Conservation (phyloP, 257 asterid genomes). For the Solanum ahanhuiri region DNA sequence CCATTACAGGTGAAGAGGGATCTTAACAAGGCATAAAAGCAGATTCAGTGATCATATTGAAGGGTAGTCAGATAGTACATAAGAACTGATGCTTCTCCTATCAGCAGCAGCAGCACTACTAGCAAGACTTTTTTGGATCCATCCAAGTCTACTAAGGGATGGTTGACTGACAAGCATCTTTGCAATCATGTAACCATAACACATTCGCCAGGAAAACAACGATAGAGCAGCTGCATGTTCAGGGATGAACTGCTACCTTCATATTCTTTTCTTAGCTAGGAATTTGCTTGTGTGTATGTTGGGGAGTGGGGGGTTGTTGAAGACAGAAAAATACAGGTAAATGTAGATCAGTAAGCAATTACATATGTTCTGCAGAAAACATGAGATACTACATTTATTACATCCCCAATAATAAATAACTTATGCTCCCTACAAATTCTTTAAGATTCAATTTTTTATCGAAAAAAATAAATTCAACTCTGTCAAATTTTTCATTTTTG, state of each 20-base stretch:
- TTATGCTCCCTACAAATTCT: background rate
- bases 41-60: background rate
- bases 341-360: background rate
- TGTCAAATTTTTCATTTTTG: background rate
- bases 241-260: background rate
- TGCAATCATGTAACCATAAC: background rate
- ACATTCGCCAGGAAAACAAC: background rate
- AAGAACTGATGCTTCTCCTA: background rate
- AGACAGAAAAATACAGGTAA: background rate
- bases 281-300: background rate
- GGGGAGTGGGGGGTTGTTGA: background rate
- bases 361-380: background rate
- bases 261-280: background rate
- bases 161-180: background rate
- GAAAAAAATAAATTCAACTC: background rate
- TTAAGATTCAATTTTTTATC: too few relatives aligned
- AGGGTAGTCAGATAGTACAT: background rate
- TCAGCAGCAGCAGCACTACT: slow-evolving; percentile 7
- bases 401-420: background rate
- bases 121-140: slow-evolving; percentile 7
- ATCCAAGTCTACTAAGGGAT: background rate
- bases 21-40: background rate
- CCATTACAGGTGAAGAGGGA: background rate
- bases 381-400: background rate
- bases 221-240: background rate